These are phyloP conservation scores for Coprinopsis strossmayeri DNA, from an alignment of 768 basidiomycete species.

Conservation along the genomic window DNA sequence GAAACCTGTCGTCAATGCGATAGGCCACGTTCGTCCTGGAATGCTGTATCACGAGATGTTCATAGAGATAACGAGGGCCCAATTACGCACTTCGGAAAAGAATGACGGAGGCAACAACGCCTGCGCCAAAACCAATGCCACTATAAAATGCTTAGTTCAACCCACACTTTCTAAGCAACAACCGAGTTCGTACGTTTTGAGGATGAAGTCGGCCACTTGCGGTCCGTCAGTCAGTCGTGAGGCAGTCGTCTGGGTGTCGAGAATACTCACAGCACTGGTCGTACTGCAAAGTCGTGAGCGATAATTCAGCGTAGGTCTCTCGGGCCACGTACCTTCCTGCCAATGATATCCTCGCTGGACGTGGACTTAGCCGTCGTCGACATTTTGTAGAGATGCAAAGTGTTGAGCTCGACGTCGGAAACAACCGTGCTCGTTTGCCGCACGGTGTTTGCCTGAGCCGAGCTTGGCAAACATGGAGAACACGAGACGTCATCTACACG, in stretches of 20 bases:
- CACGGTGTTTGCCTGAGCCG: no score
- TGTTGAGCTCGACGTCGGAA: conserved; percentile 21
- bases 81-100: conserved; percentile 84
- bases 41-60: conserved; percentile 1
- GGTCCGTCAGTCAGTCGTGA: conserved; percentile 9
- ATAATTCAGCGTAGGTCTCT: conserved; percentile 39
- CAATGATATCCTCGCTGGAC: conserved; percentile 86
- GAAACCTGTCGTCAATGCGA: conserved; percentile 81
- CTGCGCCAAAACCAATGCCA: conserved; percentile 83
- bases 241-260: conserved; percentile 4
- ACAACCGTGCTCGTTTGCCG: conserved; percentile 21
- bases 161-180: not conserved
- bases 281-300: conserved; percentile 43
- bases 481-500: no score
- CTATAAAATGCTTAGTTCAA: conserved; percentile 32
- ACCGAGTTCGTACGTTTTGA: conserved; percentile 64
- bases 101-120: conserved; percentile 84
- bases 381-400: conserved; percentile 22
- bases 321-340: conserved; percentile 68
- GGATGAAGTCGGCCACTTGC: conserved; percentile 40
- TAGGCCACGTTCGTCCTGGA: conserved; percentile 87
- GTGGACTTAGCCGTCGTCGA: conserved; percentile 56
- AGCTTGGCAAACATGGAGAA: no score
- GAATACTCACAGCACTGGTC: conserved; percentile 73
- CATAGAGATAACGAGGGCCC: not conserved